These are phyloP conservation scores for Raphanus raphanistrum DNA, from an alignment of 345 rosid species.

Conservation along the genomic window DNA sequence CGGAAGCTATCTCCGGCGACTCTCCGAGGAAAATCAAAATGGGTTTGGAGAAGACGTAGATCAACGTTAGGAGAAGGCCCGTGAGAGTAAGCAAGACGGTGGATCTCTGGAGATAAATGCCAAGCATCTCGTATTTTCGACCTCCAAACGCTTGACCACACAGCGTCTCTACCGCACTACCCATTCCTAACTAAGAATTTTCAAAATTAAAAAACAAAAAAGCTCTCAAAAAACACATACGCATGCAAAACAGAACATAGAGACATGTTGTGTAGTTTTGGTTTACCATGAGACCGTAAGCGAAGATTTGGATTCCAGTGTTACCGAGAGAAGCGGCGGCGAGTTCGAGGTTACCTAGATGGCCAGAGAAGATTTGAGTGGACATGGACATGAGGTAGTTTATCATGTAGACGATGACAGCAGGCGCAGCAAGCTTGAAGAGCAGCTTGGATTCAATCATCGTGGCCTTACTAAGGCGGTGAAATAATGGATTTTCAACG, in stretches of 20 bases:
- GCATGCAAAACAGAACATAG: too few relatives aligned
- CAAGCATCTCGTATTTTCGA: slow-evolving; percentile 48
- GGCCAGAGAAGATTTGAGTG: slow-evolving; percentile 60
- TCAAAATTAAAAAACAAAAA: too few relatives aligned
- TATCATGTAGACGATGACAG: slow-evolving; percentile 56
- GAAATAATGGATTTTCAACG: slow-evolving; percentile 25
- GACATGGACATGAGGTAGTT: slow-evolving; percentile 60
- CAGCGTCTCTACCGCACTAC: slow-evolving; percentile 73
- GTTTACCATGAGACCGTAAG: slow-evolving; percentile 19
- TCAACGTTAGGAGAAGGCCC: slow-evolving; percentile 44
- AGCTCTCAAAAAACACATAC: too few relatives aligned
- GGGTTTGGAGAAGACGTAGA: slow-evolving; percentile 52
- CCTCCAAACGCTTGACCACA: slow-evolving; percentile 81
- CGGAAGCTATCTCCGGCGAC: slow-evolving; percentile 54
- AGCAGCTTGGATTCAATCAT: slow-evolving; percentile 44
- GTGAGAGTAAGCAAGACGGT: slow-evolving; percentile 51
- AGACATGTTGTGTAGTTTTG: too few relatives aligned
- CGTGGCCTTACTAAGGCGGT: slow-evolving; percentile 28
- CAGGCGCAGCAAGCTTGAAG: slow-evolving; percentile 53
- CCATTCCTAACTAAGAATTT: slow-evolving; percentile 49
- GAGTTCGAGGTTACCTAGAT: slow-evolving; percentile 62
- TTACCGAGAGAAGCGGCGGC: slow-evolving; percentile 69
- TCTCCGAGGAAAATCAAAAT: slow-evolving; percentile 52
- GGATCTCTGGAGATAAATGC: slow-evolving; percentile 63
- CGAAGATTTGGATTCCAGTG: slow-evolving; percentile 57